These are phyloP conservation scores for Ottelia alismoides DNA, from an alignment of 106 monocot genomes.

Conservation along the genomic window DNA sequence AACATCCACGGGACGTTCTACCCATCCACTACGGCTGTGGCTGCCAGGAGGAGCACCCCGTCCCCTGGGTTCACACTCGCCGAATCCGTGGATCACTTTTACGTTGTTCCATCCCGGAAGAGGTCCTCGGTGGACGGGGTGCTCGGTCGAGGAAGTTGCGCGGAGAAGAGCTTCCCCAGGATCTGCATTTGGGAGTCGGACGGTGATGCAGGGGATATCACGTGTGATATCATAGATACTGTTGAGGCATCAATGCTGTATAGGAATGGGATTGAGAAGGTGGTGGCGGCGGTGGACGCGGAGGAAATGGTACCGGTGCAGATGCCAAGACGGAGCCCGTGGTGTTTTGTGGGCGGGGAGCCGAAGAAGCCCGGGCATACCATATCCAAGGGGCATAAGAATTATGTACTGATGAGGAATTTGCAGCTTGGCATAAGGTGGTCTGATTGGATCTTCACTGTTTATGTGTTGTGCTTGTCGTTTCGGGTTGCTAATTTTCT, in stretches of 20 bases:
- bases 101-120: conserved; percentile 8
- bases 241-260: conserved; percentile 37
- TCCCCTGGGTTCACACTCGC: background rate
- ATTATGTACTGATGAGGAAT: conserved; percentile 49
- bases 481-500: background rate
- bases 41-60: conserved; percentile 2
- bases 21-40: background rate
- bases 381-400: conserved; percentile 63
- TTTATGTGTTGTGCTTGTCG: too few relatives aligned
- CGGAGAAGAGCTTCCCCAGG: conserved; percentile 27
- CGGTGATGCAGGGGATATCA: conserved; percentile 49
- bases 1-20: conserved; percentile 17
- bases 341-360: conserved; percentile 12
- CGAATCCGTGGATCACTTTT: background rate
- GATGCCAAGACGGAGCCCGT: conserved; percentile 5
- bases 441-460: too few relatives aligned
- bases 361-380: conserved; percentile 48
- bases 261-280: conserved; percentile 3
- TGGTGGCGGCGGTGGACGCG: background rate
- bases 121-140: conserved; percentile 11
- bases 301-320: too few relatives aligned
- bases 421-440: conserved; percentile 66
- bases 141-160: conserved; percentile 4
- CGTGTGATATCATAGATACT: conserved; percentile 46
- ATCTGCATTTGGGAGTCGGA: conserved; percentile 59